Evolutionary conservation across 129 eudicot species (phyloP), one percentile per base, ranked within the genome.

Genomic region (Gnaphalium uliginosum): DNA sequence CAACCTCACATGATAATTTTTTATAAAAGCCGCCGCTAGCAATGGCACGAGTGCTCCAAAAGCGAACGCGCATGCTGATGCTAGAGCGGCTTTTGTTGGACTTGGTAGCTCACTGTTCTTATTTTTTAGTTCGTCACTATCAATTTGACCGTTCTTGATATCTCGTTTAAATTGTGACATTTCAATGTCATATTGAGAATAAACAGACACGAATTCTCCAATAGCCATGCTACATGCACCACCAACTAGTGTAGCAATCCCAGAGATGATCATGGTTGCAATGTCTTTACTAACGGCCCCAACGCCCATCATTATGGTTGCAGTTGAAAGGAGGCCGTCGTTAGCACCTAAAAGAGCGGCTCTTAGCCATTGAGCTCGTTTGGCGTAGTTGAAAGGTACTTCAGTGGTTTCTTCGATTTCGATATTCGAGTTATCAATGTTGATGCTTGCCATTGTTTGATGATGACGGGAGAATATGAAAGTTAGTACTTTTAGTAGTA

Each of bases 171-270:
- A 58, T 70, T 91, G 94, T 14, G 89, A 86, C 84, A 84, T 71
- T 74, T 91, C 94, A 19, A 81, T 88, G 60, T 91, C 94, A 10
- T 82, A 86, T 77, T 87, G 96, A 0, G 96, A 90, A 70, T 86
- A 90, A 29, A 87, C 93, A 4, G 90, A 90, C 7, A 90, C 96
- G 21, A 80, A 89, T 43, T 89, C 96, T 13, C 91, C 91, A 10
- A 89, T 84, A 51, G 90, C 92, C 96, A 87, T 90, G 83, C 90
- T 87, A 76, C 83, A 89, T 9, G 96, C 87, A 25, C 96, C 92
- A 21, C 85, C 92, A 0, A 89, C 66, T 8, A 89, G 48, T 0
- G 87, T 88, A 0, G 92, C 92, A 5, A 82, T 64, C 27, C 96
- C 96, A 1, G 87, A 83, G 39, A 90, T 81, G 73, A 90, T 72